Evolutionary conservation across 352 stramenopile genomes (phyloP).

Genomic region (Phytopythium montanum): DNA sequence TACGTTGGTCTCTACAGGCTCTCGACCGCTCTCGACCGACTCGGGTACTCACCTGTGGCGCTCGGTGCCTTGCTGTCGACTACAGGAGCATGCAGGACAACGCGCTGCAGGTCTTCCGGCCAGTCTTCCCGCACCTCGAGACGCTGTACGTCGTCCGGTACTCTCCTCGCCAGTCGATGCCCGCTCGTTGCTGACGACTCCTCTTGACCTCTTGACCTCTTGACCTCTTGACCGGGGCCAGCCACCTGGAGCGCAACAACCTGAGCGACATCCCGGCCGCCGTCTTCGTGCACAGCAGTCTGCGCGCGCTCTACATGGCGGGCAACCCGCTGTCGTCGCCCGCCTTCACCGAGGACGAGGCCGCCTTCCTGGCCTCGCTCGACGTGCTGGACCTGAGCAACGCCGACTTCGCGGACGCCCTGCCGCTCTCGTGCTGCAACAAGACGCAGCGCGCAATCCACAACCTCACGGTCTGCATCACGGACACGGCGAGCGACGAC

Average conservation of each 20-base stretch:
- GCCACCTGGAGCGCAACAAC: constrained; percentile 49
- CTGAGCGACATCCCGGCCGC: constrained; percentile 40
- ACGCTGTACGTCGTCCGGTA: constrained; percentile 29
- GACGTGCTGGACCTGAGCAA: constrained; percentile 29
- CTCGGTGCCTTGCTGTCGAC: not conserved
- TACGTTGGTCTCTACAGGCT: constrained; percentile 16
- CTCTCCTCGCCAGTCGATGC: not conserved
- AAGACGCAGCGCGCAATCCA: constrained; percentile 20
- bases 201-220: not conserved
- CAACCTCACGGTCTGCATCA: constrained; percentile 24
- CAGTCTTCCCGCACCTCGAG: constrained; percentile 49
- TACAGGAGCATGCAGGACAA: constrained; percentile 48
- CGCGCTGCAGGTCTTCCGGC: constrained; percentile 39
- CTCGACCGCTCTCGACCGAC: not conserved
- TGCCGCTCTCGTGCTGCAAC: constrained; percentile 17
- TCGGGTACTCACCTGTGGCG: not conserved
- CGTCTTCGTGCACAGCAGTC: constrained; percentile 42
- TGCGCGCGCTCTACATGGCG: constrained; percentile 39
- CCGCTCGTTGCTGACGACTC: not conserved
- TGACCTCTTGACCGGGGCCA: constrained; percentile 1
- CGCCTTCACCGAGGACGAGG: constrained; percentile 38
- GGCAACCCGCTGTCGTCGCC: constrained; percentile 35
- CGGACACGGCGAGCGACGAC: constrained; percentile 14
- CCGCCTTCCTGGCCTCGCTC: constrained; percentile 22
- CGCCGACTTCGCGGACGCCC: constrained; percentile 25